A percentile compares a stretch with the other conserved stretches of the same genome.
These are phyloP conservation scores for Begonia masoniana DNA, from an alignment of 306 rosid species.

Conservation along the genomic window DNA sequence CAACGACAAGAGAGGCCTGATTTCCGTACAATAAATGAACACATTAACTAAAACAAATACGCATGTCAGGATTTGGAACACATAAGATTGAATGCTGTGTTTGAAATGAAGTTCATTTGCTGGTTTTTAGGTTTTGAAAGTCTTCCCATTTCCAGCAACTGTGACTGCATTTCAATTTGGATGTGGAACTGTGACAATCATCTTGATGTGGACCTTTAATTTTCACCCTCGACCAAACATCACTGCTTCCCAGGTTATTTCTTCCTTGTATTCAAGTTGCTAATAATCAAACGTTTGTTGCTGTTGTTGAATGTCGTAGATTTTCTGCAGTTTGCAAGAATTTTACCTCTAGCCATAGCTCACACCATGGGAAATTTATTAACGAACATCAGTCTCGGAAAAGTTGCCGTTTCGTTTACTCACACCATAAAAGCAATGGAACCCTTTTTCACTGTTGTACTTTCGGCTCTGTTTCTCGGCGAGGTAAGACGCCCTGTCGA, in stretches of 20 bases:
- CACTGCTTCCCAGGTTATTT: slow-evolving; percentile 53
- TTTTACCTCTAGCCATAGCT: slow-evolving; percentile 68
- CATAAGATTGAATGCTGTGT: background rate
- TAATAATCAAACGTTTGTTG: background rate
- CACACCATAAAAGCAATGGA: slow-evolving; percentile 92
- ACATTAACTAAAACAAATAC: too few species aligned
- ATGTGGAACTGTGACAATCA: slow-evolving; percentile 49
- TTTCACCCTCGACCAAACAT: slow-evolving; percentile 63
- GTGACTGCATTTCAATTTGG: slow-evolving; percentile 57
- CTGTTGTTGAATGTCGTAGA: background rate
- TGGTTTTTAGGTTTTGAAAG: slow-evolving; percentile 63
- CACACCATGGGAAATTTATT: slow-evolving; percentile 85
- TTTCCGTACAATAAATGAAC: too few species aligned
- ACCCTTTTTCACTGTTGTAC: slow-evolving; percentile 84
- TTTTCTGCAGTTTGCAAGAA: slow-evolving; percentile 44
- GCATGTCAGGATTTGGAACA: too few species aligned
- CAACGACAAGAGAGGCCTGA: too few species aligned
- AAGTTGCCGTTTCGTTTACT: slow-evolving; percentile 89
- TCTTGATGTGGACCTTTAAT: slow-evolving; percentile 67
- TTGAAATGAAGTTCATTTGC: background rate
- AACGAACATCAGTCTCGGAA: slow-evolving; percentile 95
- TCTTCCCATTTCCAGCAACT: slow-evolving; percentile 55
- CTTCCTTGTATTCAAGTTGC: background rate
- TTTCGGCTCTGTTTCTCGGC: slow-evolving; percentile 85
- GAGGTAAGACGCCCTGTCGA: slow-evolving; percentile 36